A percentile compares a stretch with the other conserved stretches of the same genome.
Evolutionary conservation across 345 rosid species (phyloP).

Genomic region (Dipteronia sinensis): DNA sequence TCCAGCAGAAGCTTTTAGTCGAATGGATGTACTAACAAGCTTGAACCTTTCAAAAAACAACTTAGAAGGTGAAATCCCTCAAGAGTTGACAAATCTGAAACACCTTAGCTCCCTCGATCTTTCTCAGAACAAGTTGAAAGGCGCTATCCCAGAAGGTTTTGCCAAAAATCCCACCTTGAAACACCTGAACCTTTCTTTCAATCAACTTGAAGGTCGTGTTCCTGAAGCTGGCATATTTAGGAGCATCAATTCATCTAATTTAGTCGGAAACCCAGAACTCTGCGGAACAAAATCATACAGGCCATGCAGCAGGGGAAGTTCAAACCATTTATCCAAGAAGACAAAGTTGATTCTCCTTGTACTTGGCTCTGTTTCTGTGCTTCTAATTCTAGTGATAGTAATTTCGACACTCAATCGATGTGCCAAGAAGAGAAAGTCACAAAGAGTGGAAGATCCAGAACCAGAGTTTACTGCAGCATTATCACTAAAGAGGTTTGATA

Average conservation of each 20-base stretch:
- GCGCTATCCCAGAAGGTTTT: conserved; percentile 62
- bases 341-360: conserved; percentile 36
- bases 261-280: conserved; percentile 66
- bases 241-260: conserved; percentile 42
- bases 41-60: conserved; percentile 71
- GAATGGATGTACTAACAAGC: conserved; percentile 43
- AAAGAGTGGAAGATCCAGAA: conserved; percentile 36
- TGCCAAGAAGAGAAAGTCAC: conserved; percentile 26
- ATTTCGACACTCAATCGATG: conserved; percentile 30
- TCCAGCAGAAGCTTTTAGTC: conserved; percentile 43
- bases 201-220: conserved; percentile 71
- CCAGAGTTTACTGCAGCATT: conserved; percentile 47
- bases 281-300: conserved; percentile 56
- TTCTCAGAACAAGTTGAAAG: conserved; percentile 62
- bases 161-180: conserved; percentile 57
- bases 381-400: conserved; percentile 38
- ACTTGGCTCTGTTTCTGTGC: conserved; percentile 43
- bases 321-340: conserved; percentile 48
- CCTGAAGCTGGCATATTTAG: conserved; percentile 69
- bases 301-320: conserved; percentile 46
- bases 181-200: conserved; percentile 67
- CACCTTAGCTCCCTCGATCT: conserved; percentile 62
- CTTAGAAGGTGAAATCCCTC: conserved; percentile 59
- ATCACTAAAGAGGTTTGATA: conserved; percentile 60
- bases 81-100: conserved; percentile 45